Evolutionary conservation across 306 rosid species (phyloP).

Genomic region (Lablab purpureus): DNA sequence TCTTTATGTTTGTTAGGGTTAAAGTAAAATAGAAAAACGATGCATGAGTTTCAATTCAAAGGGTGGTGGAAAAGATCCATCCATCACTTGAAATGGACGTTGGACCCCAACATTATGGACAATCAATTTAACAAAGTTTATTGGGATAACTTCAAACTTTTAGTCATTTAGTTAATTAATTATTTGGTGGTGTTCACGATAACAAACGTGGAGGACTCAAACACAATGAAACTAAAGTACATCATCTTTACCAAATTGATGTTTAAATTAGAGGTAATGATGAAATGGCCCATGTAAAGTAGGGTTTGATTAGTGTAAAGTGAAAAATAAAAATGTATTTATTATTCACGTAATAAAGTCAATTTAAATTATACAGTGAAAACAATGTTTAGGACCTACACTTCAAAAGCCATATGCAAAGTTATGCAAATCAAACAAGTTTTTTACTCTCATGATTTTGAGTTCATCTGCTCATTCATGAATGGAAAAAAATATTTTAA

Average conservation of each 20-base stretch:
- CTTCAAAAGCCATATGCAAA: too few relatives aligned
- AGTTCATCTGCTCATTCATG: too few relatives aligned
- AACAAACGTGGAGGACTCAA: conserved; percentile 14
- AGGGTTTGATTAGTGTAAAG: not conserved
- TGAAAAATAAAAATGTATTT: not conserved
- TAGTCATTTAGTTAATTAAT: not conserved
- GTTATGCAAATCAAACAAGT: too few relatives aligned
- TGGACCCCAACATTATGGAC: conserved; percentile 18
- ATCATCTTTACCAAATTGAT: conserved; percentile 1
- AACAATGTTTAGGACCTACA: too few relatives aligned
- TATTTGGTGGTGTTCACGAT: not conserved
- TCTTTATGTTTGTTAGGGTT: not conserved
- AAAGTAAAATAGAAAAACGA: conserved; percentile 5
- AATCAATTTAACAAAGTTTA: conserved; percentile 1
- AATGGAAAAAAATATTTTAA: too few relatives aligned
- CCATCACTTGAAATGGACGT: conserved; percentile 20
- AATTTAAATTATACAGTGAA: too few relatives aligned
- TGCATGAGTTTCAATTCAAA: not conserved
- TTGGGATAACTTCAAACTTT: not conserved
- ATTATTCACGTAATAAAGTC: too few relatives aligned
- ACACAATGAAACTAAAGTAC: not conserved
- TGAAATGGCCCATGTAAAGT: not conserved
- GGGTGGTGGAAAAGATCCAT: conserved; percentile 28
- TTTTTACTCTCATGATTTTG: too few relatives aligned
- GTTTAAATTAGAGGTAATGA: not conserved